Evolutionary conservation across 106 monocot genomes (phyloP), one percentile per base, ranked within the genome.

Genomic region (Iris macrosiphon): DNA sequence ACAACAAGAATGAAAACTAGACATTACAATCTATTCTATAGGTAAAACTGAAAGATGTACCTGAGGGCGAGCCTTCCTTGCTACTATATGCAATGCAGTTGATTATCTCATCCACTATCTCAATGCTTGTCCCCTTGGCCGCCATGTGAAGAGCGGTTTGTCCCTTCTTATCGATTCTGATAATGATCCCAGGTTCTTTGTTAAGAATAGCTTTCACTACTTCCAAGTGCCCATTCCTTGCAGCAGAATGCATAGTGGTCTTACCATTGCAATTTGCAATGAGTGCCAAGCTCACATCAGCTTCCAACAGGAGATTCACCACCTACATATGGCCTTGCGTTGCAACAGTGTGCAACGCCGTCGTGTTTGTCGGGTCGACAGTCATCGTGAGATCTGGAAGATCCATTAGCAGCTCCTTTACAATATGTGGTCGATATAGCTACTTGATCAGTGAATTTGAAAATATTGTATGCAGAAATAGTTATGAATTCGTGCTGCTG

Each of bases 91-190:
- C n/a, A n/a, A n/a, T n/a, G n/a, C 37, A 34, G 7, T 23, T 38
- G 37, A 55, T 33, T 22, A 55, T 33, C 55, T 55, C 55, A 10
- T 55, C 55, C 20, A 55, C 55, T 5, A 37, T 55, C 37, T 38
- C 21, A 13, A 38, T 12, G 33, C 37, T 37, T 21, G 37, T 38
- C 38, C 55, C 55, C 55, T 55, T 55, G 4, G 14, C 35, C 10
- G 55, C 37, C 55, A 55, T 55, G 28, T 55, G 55, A 38, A 55
- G 55, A 4, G 37, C 21, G 13, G 12, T 55, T 38, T 38, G 55
- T 12, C 55, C 35, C 24, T 55, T 55, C 34, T 37, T 35, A 55
- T 55, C 55, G 23, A 8, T 38, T n/a, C 55, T 37, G 4, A 55
- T 10, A 18, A 23, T 20, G 4, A 55, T 38, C 24, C 37, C 35